Evolutionary conservation across 2,329 filamentous ascomycete genomes (phyloP).

Genomic region (Paramyrothecium sp.): DNA sequence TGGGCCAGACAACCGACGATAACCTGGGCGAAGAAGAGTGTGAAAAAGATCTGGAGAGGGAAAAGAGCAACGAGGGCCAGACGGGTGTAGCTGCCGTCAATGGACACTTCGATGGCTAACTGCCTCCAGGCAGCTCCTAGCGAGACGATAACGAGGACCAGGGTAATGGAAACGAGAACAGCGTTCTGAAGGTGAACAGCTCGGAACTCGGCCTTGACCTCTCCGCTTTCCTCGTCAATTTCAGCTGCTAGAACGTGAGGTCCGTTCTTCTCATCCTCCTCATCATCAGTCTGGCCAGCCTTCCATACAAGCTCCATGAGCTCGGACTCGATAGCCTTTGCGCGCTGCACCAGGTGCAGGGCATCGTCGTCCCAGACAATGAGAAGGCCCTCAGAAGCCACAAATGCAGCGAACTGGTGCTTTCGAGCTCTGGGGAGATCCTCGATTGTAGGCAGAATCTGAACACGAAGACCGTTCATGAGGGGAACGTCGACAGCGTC

Average conservation of each 20-base stretch:
- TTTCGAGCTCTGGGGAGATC: conserved; percentile 71
- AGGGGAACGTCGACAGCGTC: conserved; percentile 73
- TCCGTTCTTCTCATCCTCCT: conserved; percentile 49
- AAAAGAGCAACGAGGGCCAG: conserved; percentile 64
- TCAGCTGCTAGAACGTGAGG: conserved; percentile 48
- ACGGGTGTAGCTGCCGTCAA: conserved; percentile 62
- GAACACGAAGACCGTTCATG: conserved; percentile 73
- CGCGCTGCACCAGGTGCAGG: conserved; percentile 66
- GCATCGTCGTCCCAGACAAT: conserved; percentile 84
- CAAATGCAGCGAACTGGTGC: conserved; percentile 78
- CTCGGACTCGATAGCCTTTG: conserved; percentile 71
- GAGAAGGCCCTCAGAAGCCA: conserved; percentile 67
- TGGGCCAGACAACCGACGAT: conserved; percentile 75
- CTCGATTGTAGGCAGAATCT: conserved; percentile 70
- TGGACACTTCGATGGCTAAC: conserved; percentile 65
- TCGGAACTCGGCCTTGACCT: conserved; percentile 62
- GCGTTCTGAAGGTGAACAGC: conserved; percentile 70
- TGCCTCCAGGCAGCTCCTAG: conserved; percentile 70
- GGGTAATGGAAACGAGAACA: conserved; percentile 63
- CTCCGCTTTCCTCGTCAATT: conserved; percentile 71
- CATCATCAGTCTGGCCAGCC: conserved; percentile 53
- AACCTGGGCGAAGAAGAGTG: conserved; percentile 77
- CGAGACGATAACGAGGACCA: conserved; percentile 63
- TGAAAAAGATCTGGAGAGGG: conserved; percentile 77
- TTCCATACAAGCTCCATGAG: conserved; percentile 78